These are phyloP conservation scores for Coniophora puteana DNA, from an alignment of 1,284 basidiomycete species.

Conservation along the genomic window DNA sequence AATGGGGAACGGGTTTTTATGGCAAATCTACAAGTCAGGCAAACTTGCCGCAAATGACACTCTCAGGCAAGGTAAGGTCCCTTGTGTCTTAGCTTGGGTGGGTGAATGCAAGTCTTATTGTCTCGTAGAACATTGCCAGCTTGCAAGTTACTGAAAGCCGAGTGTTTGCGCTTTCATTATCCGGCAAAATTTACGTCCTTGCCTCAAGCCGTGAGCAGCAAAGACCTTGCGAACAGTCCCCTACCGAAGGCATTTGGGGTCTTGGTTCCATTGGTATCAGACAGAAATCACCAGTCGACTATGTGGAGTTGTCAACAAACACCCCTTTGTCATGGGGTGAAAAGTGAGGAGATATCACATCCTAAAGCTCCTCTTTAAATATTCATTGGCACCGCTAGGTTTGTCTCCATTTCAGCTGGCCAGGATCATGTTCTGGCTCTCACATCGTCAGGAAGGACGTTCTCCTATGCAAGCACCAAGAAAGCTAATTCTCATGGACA, in stretches of 20 bases:
- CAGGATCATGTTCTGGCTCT: constrained; percentile 82
- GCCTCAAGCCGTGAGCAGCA: constrained; percentile 49
- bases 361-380: not conserved
- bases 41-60: constrained; percentile 33
- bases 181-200: constrained; percentile 73
- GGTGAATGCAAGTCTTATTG: not conserved
- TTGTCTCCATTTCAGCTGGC: constrained; percentile 73
- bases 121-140: constrained; percentile 60
- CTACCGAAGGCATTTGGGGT: constrained; percentile 48
- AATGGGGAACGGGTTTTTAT: constrained; percentile 77
- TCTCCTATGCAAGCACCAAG: constrained; percentile 74
- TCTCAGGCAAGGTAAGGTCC: constrained; percentile 67
- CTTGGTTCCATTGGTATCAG: constrained; percentile 57
- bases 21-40: constrained; percentile 21
- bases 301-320: constrained; percentile 45
- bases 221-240: constrained; percentile 31
- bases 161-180: constrained; percentile 71
- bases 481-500: constrained; percentile 86
- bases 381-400: constrained; percentile 38
- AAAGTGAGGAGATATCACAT: constrained; percentile 35
- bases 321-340: constrained; percentile 50
- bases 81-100: not conserved
- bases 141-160: constrained; percentile 53
- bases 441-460: constrained; percentile 79
- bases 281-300: constrained; percentile 42